Conservation (phyloP, 306 rosid species). For the Prunus salicina region DNA sequence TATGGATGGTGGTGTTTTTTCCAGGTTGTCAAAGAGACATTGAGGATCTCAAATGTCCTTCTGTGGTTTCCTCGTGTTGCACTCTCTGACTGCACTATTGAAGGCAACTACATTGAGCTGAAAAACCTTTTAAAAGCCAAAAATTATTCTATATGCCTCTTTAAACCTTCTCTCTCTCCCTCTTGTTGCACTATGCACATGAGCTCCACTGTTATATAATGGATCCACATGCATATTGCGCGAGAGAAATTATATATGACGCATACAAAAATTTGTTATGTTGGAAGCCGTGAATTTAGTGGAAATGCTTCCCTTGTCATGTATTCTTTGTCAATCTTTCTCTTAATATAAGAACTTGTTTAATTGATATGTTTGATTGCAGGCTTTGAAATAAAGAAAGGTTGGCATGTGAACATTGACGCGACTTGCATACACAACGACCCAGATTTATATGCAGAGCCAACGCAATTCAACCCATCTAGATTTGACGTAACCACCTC, state of each 20-base stretch:
- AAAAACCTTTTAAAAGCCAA: background rate
- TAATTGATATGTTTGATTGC: slow-evolving; percentile 7
- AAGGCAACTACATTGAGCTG: slow-evolving; percentile 27
- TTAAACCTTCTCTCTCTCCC: no score
- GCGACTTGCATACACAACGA: slow-evolving; percentile 63
- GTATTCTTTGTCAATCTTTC: background rate
- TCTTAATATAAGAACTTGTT: background rate
- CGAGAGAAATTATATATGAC: background rate
- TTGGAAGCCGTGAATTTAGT: background rate
- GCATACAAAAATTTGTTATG: background rate
- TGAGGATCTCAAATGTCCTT: slow-evolving; percentile 69
- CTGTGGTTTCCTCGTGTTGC: slow-evolving; percentile 78
- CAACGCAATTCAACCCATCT: slow-evolving; percentile 60
- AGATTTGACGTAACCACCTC: slow-evolving; percentile 60
- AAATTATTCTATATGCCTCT: no score
- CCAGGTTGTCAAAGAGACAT: slow-evolving; percentile 72
- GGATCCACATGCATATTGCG: no score
- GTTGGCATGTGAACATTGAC: slow-evolving; percentile 75
- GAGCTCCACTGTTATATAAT: no score
- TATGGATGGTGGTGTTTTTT: background rate
- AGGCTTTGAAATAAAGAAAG: slow-evolving; percentile 64
- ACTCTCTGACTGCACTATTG: slow-evolving; percentile 55
- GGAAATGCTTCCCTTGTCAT: background rate
- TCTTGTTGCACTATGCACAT: no score
- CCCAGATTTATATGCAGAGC: slow-evolving; percentile 54